phyloP scores from a whole-genome alignment of 179 eudicot genomes.

The Beta lomatogona region DNA sequence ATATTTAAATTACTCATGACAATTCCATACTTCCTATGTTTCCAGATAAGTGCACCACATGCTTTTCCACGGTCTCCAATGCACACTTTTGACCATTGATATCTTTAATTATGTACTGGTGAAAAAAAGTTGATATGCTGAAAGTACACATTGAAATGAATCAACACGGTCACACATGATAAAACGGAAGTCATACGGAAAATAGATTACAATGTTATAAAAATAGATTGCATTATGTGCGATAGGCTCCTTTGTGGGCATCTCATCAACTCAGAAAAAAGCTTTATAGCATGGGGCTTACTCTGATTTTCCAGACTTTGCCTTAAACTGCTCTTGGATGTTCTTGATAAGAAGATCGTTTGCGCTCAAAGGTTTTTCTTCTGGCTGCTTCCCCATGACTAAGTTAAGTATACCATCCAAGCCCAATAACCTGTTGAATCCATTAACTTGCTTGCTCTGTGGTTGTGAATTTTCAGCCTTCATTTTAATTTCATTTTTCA shows the following conservation, averaged over 20 bases:
- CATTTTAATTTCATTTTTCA: constrained; percentile 95
- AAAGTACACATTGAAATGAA: too few relatives aligned
- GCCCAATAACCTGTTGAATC: constrained; percentile 84
- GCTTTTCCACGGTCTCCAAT: too few relatives aligned
- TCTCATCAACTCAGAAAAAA: background rate
- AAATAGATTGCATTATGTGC: background rate
- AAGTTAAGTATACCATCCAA: constrained; percentile 95
- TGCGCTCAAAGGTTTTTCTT: constrained; percentile 91
- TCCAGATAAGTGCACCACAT: too few relatives aligned
- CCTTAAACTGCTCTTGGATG: constrained; percentile 95
- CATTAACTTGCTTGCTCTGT: constrained; percentile 82
- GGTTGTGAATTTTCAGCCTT: constrained; percentile 81
- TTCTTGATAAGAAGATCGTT: constrained; percentile 88
- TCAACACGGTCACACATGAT: background rate
- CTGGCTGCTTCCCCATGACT: constrained; percentile 84
- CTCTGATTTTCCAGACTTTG: constrained; percentile 94
- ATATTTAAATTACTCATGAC: too few relatives aligned
- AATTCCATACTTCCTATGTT: too few relatives aligned
- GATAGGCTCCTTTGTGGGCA: background rate
- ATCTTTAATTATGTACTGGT: too few relatives aligned
- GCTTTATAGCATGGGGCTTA: constrained; percentile 38
- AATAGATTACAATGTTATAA: background rate
- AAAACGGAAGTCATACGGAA: background rate
- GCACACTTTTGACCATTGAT: too few relatives aligned
- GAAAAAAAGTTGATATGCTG: too few relatives aligned